Base-by-base conservation (phyloP, 2,329 filamentous ascomycete genomes). In the Nectriaceae sp. region DNA sequence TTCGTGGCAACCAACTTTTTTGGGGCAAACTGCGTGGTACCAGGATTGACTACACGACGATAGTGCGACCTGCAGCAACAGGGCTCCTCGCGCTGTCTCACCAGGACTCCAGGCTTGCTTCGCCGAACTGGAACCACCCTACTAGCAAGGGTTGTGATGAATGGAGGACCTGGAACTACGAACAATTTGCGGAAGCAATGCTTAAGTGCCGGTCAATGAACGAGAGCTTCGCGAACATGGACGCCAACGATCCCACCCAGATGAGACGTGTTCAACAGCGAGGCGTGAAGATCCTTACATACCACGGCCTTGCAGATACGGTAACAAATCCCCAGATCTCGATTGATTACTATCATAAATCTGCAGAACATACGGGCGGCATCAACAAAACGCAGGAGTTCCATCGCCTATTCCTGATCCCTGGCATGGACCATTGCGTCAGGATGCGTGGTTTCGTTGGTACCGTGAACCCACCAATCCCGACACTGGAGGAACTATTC, bases 271-370 rank as follows among this genome's bases (percentile, higher is more conserved):
- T 29, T 10, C 39, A 22, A 21, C 22, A 46, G 18, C 24, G 24
- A 18, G 43, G 43, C 11, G 36, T 19, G 10, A 46, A 46, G 15
- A n/a, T 46, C 19, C 39, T 46, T 11, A 46, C 43, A 2, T 46
- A 46, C 19, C 43, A 46, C 16, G 37, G 33, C 13, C 22, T 46
- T 3, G 36, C 38, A 4, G 36, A 38, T 15, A 18, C 36, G 13
- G 36, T 18, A 8, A 20, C 21, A 11, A 20, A 8, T 15, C 36
- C 36, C 21, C 36, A 38, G 21, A 38, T 10, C 16, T 18, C 36
- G 18, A 38, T 38, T 20, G n/a, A 15, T 15, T 38, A 38, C 36
- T 10, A 38, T 18, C 36, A 19, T 10, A 15, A 38, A 20, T 18
- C 36, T 18, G 8, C 36, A 6, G 36, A 38, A 11, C 15, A 20